phyloP scores from a whole-genome alignment of 2,329 filamentous ascomycete species.

The Colletotrichum acutatum region DNA sequence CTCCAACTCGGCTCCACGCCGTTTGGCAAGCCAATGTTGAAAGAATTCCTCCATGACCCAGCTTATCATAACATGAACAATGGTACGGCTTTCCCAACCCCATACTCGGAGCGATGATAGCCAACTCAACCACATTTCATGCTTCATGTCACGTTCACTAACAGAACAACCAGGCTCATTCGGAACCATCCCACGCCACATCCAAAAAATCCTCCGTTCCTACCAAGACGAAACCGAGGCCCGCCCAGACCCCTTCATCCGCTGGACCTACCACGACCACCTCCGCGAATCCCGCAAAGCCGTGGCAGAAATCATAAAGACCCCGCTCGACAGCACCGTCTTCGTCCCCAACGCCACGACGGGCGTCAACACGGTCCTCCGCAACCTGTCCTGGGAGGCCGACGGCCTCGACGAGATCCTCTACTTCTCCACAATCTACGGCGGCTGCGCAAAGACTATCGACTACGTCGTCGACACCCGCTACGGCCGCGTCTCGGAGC shows the following conservation, averaged over 20 bases:
- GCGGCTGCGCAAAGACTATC: constrained; percentile 79
- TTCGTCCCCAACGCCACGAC: constrained; percentile 86
- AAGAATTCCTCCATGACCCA: constrained; percentile 76
- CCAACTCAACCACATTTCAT: neutral
- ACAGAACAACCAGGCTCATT: constrained; percentile 71
- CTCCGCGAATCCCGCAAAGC: constrained; percentile 74
- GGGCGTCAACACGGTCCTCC: constrained; percentile 82
- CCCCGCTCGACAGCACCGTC: constrained; percentile 73
- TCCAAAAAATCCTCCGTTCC: constrained; percentile 69
- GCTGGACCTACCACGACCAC: constrained; percentile 70
- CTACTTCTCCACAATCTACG: constrained; percentile 83
- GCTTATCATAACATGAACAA: constrained; percentile 83
- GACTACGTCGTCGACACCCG: constrained; percentile 77
- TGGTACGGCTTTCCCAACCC: constrained; percentile 57
- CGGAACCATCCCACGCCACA: constrained; percentile 74
- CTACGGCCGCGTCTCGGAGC: constrained; percentile 52
- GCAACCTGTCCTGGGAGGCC: constrained; percentile 73
- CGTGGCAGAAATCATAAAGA: constrained; percentile 74
- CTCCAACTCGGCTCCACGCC: neutral
- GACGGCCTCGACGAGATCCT: constrained; percentile 83
- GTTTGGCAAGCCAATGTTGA: constrained; percentile 57
- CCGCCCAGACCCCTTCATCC: constrained; percentile 80
- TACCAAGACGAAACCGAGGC: constrained; percentile 76
- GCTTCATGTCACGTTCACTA: constrained; percentile 27
- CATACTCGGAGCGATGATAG: neutral